Base-by-base conservation (phyloP, 73 alveolate species). In the Symbiodinium pilosum region DNA sequence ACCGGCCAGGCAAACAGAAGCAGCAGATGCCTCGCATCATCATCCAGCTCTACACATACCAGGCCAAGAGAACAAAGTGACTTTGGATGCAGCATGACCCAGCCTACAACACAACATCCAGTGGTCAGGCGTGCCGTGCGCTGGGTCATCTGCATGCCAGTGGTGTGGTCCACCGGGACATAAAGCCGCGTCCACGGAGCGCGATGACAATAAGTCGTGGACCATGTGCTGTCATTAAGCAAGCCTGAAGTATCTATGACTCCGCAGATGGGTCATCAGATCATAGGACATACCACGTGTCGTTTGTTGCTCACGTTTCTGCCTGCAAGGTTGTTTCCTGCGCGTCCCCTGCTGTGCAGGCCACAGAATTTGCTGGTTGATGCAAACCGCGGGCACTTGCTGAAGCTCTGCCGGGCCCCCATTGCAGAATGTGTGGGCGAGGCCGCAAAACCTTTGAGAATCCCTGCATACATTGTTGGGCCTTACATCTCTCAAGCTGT, bases 321-420 rank as follows among this genome's bases (percentile, higher is more conserved):
- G n/a, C n/a, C n/a, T n/a, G n/a, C n/a, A n/a, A n/a, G n/a, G n/a
- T n/a, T n/a, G n/a, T n/a, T n/a, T n/a, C n/a, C n/a, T n/a, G n/a
- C n/a, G n/a, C n/a, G n/a, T n/a, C n/a, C n/a, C n/a, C 59, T 47
- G 59, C 38, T 14, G 39, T 34, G 21, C 41, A 91, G 97, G 97
- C 99, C 99, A 30, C 99, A 99, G 94, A 99, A 99, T 93, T 51
- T 99, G 86, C 99, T 99, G 86, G 99, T 99, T 38, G 99, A 99
- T 86, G 99, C 99, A 4, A 95, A 98, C 7, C 84, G 98, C 34
- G 99, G 99, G 47, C 99, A 99, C 64, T 81, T 94, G 91, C 98
- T 99, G 85, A 99, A 99, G 93, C 75, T 99, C 42, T 99, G 99
- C 42, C 36, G 20, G 85, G 85, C 56, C 20, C 91, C 64, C 41